Conservation (phyloP, 2,329 filamentous ascomycete genomes). For the Colletotrichum sp. region DNA sequence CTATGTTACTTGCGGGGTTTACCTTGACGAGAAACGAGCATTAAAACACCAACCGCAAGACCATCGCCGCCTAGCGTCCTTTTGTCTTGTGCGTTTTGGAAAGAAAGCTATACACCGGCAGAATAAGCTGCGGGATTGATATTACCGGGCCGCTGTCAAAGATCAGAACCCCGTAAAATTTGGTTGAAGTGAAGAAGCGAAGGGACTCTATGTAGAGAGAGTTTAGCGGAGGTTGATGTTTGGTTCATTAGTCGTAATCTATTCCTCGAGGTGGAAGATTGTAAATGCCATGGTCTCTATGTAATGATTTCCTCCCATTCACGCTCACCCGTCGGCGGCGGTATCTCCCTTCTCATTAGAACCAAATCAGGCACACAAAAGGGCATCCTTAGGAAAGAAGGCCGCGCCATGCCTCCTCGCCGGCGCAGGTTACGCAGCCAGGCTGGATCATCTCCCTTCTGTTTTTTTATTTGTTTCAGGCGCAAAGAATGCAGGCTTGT, state of each 20-base stretch:
- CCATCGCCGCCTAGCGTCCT: not conserved
- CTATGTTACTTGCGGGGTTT: not conserved
- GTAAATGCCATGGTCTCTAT: slow-evolving; percentile 9
- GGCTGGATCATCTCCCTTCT: slow-evolving; percentile 5
- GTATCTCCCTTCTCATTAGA: not conserved
- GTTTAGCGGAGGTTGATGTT: not conserved
- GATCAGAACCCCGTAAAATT: not conserved
- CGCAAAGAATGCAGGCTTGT: slow-evolving; percentile 1
- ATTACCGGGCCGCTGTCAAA: not conserved
- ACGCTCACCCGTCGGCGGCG: not conserved
- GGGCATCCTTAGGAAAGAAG: slow-evolving; percentile 2
- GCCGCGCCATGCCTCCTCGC: slow-evolving; percentile 19
- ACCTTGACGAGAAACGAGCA: not conserved
- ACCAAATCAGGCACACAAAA: slow-evolving; percentile 1
- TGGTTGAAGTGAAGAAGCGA: not conserved
- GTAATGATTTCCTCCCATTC: not conserved
- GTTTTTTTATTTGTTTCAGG: not conserved
- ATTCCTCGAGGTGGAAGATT: slow-evolving; percentile 1
- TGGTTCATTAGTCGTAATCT: slow-evolving; percentile 19
- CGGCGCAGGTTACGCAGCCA: slow-evolving; percentile 26
- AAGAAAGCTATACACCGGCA: not conserved
- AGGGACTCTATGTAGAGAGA: not conserved
- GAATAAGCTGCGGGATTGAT: not conserved
- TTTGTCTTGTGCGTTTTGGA: not conserved
- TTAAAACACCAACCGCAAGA: not conserved